A percentile compares a stretch with the other conserved stretches of the same genome.
Evolutionary conservation across 179 eudicot species (phyloP).

Genomic region (Corrigiola litoralis): DNA sequence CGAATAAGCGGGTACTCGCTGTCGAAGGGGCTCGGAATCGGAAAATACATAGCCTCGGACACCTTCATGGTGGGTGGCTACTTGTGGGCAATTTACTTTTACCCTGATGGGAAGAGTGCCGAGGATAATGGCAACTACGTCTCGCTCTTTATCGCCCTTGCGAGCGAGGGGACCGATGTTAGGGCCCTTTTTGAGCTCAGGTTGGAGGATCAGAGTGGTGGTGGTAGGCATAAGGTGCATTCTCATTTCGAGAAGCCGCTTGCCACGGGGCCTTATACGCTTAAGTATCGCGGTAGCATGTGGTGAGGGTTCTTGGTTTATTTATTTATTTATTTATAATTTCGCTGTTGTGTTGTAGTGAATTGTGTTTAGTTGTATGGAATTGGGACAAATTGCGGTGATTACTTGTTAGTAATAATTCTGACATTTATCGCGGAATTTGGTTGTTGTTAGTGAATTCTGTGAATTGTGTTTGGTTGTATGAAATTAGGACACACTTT

Average conservation of each 20-base stretch:
- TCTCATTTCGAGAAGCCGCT: constrained; percentile 58
- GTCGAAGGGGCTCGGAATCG: constrained; percentile 63
- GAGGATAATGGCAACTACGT: constrained; percentile 57
- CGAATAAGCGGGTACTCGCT: constrained; percentile 52
- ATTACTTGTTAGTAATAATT: no score
- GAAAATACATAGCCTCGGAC: constrained; percentile 62
- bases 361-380: no score
- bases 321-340: no score
- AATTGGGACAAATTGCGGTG: no score
- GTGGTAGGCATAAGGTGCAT: constrained; percentile 63
- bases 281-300: constrained; percentile 69
- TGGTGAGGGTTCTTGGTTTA: no score
- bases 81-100: constrained; percentile 60
- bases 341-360: no score
- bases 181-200: constrained; percentile 64
- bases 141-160: constrained; percentile 69
- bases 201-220: constrained; percentile 70
- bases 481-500: no score
- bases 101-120: constrained; percentile 70
- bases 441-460: no score
- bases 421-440: no score
- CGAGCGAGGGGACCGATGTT: constrained; percentile 66
- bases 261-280: constrained; percentile 61
- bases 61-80: constrained; percentile 70
- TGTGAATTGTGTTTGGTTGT: no score